Percentiles rank a stretch among this genome's conserved stretches.
These are phyloP conservation scores for Musa itinerans DNA, from an alignment of 176 grass and related monocot genomes.

Conservation along the genomic window DNA sequence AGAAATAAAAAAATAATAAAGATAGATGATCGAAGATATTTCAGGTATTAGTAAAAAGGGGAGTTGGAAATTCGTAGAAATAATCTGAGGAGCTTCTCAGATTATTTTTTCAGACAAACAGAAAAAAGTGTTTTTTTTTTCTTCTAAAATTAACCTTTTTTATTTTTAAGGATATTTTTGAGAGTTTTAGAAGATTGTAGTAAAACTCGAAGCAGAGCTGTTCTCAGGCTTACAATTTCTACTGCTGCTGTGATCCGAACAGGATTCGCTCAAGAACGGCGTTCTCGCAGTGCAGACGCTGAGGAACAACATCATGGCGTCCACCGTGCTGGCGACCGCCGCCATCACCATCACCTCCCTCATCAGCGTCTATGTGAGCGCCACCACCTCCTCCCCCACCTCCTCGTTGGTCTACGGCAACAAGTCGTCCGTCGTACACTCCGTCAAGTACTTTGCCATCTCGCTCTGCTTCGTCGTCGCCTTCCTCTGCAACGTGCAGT, in stretches of 20 bases:
- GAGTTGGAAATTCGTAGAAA: too few relatives aligned
- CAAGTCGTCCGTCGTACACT: slow-evolving; percentile 34
- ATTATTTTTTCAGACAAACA: too few relatives aligned
- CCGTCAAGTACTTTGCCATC: slow-evolving; percentile 75
- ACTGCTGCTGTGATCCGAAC: neutral
- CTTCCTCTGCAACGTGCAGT: slow-evolving; percentile 14
- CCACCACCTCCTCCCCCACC: slow-evolving; percentile 10
- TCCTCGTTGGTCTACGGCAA: slow-evolving; percentile 50
- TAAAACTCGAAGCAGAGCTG: too few relatives aligned
- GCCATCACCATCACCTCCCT: slow-evolving; percentile 64
- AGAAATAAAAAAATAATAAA: too few relatives aligned
- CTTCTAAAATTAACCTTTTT: too few relatives aligned
- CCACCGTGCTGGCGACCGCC: slow-evolving; percentile 65
- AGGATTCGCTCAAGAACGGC: slow-evolving; percentile 62
- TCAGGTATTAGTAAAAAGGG: too few relatives aligned
- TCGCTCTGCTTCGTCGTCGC: slow-evolving; percentile 9
- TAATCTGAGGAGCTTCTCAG: too few relatives aligned
- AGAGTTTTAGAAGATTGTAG: too few relatives aligned
- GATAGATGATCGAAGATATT: too few relatives aligned
- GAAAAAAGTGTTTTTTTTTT: too few relatives aligned
- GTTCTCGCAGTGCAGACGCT: slow-evolving; percentile 69
- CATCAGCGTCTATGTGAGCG: slow-evolving; percentile 62
- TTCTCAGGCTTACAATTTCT: too few relatives aligned
- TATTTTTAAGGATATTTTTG: too few relatives aligned
- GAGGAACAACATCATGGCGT: slow-evolving; percentile 92